A percentile compares a stretch with the other conserved stretches of the same genome.
Conservation (phyloP, 2,329 filamentous ascomycete species). For the Colletotrichum melonis region DNA sequence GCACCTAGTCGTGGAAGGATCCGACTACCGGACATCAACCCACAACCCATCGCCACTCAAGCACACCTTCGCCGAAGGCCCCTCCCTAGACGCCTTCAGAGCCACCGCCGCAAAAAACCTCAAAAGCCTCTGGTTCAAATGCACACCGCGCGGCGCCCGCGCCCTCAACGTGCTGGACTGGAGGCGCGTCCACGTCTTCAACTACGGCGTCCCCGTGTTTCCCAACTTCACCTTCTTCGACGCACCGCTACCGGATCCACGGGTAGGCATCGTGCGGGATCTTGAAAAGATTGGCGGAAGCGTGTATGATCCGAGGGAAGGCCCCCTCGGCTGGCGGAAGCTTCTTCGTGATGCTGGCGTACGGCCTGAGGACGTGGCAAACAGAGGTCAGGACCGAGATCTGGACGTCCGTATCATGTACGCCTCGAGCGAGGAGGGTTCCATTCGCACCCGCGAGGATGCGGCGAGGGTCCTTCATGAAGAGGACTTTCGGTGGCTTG, state of each 20-base stretch:
- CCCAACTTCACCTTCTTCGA: slow-evolving; percentile 28
- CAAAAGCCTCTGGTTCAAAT: slow-evolving; percentile 25
- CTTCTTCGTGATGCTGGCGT: slow-evolving; percentile 1
- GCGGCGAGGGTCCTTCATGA: slow-evolving; percentile 11
- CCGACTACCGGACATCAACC: not conserved
- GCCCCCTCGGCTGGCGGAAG: not conserved
- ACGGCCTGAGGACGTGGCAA: slow-evolving; percentile 1
- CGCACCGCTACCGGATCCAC: not conserved
- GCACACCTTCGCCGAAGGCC: not conserved
- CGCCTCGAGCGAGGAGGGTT: not conserved
- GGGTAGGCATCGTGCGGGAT: slow-evolving; percentile 1
- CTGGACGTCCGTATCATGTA: slow-evolving; percentile 25
- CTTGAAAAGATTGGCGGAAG: not conserved
- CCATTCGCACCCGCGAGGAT: not conserved
- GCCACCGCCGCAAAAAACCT: not conserved
- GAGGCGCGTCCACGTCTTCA: slow-evolving; percentile 12
- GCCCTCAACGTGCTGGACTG: slow-evolving; percentile 10
- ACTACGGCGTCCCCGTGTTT: slow-evolving; percentile 18
- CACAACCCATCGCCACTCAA: not conserved
- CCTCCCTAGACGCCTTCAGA: not conserved
- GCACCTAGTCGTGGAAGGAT: slow-evolving; percentile 6
- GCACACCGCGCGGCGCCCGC: not conserved
- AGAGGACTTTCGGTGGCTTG: slow-evolving; percentile 28
- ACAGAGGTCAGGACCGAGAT: not conserved
- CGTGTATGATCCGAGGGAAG: not conserved